Conservation (phyloP, 495 filamentous ascomycete species). For the Penicillium robsamsonii region DNA sequence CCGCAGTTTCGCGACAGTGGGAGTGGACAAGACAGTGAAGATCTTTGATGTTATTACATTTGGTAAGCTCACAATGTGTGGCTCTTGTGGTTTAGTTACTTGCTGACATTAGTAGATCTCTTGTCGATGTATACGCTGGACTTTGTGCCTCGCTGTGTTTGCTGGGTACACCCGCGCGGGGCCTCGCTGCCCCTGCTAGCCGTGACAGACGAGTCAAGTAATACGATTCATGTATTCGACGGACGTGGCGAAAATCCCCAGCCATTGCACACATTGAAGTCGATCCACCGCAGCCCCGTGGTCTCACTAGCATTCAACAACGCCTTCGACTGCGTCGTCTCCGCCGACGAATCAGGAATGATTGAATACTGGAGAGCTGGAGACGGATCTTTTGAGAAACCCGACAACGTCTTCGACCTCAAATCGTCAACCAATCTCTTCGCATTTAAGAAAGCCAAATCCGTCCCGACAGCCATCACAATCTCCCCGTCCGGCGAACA, state of each 20-base stretch:
- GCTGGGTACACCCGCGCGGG: constrained; percentile 89
- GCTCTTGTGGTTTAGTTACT: not conserved
- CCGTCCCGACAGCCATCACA: constrained; percentile 76
- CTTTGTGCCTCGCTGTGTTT: constrained; percentile 72
- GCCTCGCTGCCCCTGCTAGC: constrained; percentile 84
- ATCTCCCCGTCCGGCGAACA: constrained; percentile 81
- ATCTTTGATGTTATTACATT: constrained; percentile 97
- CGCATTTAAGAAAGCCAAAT: constrained; percentile 95
- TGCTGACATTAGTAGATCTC: constrained; percentile 57
- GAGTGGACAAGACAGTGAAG: constrained; percentile 83
- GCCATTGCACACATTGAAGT: constrained; percentile 70
- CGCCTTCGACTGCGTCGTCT: constrained; percentile 83
- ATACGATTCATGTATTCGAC: constrained; percentile 78
- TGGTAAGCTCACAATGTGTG: constrained; percentile 39
- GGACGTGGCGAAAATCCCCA: constrained; percentile 75
- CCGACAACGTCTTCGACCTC: constrained; percentile 82
- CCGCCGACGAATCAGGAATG: constrained; percentile 89
- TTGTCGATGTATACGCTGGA: constrained; percentile 76
- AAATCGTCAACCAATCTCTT: constrained; percentile 94
- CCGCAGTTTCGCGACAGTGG: constrained; percentile 88
- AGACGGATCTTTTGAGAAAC: constrained; percentile 78
- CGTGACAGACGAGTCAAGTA: constrained; percentile 76
- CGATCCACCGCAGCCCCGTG: constrained; percentile 75
- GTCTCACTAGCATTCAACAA: constrained; percentile 86
- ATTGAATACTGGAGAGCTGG: constrained; percentile 90